Base-by-base conservation (phyloP, 495 filamentous ascomycete species). In the Chaetomium tenue region DNA sequence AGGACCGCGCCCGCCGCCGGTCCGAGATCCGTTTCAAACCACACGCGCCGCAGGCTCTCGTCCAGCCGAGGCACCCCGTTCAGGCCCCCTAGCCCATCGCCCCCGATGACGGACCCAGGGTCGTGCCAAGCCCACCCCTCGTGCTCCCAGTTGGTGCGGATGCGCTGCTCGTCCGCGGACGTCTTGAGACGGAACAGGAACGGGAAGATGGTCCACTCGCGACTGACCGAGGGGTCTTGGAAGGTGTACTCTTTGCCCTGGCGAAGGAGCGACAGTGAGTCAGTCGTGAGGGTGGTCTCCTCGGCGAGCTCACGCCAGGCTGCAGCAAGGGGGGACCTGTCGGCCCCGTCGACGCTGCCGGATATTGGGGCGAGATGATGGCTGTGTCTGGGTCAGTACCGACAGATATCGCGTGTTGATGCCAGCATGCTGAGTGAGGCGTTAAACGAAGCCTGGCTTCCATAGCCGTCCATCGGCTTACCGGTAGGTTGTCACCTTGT, bases 81-180 rank as follows among this genome's bases (percentile, higher is more conserved):
- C 51, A 83, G 78, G 0, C 66, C 60, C 0, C 76, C 71, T 3
- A 78, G 70, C 9, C 79, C 76, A 9, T 28, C 39, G 30, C 58
- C 50, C n/a, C 57, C 23, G 5, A 73, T 58, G 25, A 86, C 74
- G 1, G 72, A 55, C 2, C 74, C 51, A 0, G 86, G 85, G 44
- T 83, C 75, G 65, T 85, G 79, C 83, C 86, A 89, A 23, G 73
- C 70, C 75, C 79, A 86, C 0, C 70, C 72, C 0, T 83, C 80
- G 66, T 89, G 86, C 68, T 90, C 88, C 86, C 86, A 88, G 72
- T 89, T 82, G 33, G 82, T 79, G 13, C 68, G 69, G 58, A 89
- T 86, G 8, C 68, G 72, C 40, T 71, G 60, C 63, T 77, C 76
- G 26, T 72, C 60, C 18, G 70, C 56, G 39, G 60, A 23, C 1